Evolutionary conservation across 2,329 filamentous ascomycete species (phyloP).

Genomic region (Rhinocladiella mackenziei): DNA sequence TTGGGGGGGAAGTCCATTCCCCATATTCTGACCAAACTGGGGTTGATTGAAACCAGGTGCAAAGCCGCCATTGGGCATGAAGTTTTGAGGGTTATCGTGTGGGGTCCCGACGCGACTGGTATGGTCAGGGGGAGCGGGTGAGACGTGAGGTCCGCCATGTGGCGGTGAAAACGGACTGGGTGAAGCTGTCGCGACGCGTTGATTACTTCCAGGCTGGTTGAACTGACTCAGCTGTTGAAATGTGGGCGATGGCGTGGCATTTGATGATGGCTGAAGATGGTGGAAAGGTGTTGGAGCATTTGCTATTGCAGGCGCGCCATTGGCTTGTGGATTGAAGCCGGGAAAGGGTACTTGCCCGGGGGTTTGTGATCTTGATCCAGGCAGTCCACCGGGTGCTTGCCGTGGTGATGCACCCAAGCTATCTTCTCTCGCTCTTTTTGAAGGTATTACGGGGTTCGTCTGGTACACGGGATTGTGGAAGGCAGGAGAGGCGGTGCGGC

Average conservation of each 20-base stretch:
- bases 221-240: conserved; percentile 72
- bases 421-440: conserved; percentile 83
- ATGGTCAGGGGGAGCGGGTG: conserved; percentile 72
- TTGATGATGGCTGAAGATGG: conserved; percentile 76
- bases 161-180: conserved; percentile 86
- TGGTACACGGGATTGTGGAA: conserved; percentile 77
- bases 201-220: conserved; percentile 59
- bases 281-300: conserved; percentile 68
- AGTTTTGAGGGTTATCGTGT: conserved; percentile 60
- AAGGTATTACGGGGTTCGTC: conserved; percentile 80
- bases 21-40: conserved; percentile 44
- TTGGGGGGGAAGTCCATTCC: conserved; percentile 36
- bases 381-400: conserved; percentile 68
- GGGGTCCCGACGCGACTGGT: conserved; percentile 63
- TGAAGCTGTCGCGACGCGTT: conserved; percentile 84
- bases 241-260: conserved; percentile 87
- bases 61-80: conserved; percentile 52
- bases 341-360: conserved; percentile 73
- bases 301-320: conserved; percentile 57
- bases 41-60: conserved; percentile 37
- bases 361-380: conserved; percentile 85
- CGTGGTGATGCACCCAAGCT: conserved; percentile 77
- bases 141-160: conserved; percentile 68
- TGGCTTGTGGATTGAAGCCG: conserved; percentile 63
- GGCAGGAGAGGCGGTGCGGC: conserved; percentile 76